These are phyloP conservation scores for Penicillium macrosclerotiorum DNA, from an alignment of 495 filamentous ascomycete species.

Conservation along the genomic window DNA sequence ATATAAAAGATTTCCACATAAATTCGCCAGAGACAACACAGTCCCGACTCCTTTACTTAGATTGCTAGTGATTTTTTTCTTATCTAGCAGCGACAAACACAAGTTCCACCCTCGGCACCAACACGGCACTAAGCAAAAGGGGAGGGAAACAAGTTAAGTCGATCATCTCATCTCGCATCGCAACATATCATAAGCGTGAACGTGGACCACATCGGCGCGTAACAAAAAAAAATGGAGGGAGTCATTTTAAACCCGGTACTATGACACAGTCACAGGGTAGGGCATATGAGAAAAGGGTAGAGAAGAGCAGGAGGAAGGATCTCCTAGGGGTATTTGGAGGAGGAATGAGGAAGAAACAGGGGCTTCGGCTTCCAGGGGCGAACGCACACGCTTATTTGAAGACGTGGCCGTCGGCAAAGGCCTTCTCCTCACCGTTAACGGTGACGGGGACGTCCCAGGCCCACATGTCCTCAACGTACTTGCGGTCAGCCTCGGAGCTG, in stretches of 20 bases:
- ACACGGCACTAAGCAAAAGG: background rate
- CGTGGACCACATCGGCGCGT: conserved; percentile 32
- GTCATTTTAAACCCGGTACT: conserved; percentile 22
- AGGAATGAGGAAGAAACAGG: conserved; percentile 5
- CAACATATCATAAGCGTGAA: conserved; percentile 33
- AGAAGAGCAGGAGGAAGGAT: conserved; percentile 9
- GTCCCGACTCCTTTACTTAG: conserved; percentile 3
- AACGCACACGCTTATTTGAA: conserved; percentile 78
- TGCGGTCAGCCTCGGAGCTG: conserved; percentile 74
- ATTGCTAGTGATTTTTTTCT: conserved; percentile 1
- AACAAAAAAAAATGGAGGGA: conserved; percentile 12
- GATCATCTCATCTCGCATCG: conserved; percentile 35
- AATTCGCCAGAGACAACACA: background rate
- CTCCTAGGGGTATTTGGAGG: conserved; percentile 24
- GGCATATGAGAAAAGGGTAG: conserved; percentile 6
- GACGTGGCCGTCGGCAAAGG: conserved; percentile 86
- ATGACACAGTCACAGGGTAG: too few relatives aligned
- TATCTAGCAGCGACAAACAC: conserved; percentile 4
- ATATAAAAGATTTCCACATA: background rate
- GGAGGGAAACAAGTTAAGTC: conserved; percentile 8
- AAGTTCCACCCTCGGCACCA: too few relatives aligned
- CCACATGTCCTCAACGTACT: conserved; percentile 85
- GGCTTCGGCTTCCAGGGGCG: too few relatives aligned
- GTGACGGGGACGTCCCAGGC: conserved; percentile 78
- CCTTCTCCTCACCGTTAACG: conserved; percentile 77